phyloP scores from a whole-genome alignment of 106 monocot genomes.

The Dendrobium officinale region DNA sequence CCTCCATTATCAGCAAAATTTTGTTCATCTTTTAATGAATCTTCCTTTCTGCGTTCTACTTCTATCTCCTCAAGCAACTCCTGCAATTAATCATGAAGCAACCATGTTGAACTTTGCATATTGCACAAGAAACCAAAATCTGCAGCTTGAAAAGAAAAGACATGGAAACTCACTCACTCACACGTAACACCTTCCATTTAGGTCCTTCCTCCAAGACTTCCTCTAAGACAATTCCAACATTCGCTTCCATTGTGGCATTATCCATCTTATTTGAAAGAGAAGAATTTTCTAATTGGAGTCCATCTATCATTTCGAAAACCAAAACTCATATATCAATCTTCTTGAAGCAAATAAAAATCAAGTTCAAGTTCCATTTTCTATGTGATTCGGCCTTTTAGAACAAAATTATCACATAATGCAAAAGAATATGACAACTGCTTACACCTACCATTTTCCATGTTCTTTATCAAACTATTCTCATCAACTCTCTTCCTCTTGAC shows the following conservation, averaged over 20 bases:
- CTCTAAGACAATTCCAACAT: slow-evolving; percentile 45
- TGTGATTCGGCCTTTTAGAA: neutral
- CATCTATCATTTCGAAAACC: neutral
- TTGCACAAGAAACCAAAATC: slow-evolving; percentile 5
- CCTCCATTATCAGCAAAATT: slow-evolving; percentile 10
- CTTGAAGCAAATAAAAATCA: neutral
- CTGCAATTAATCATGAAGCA: slow-evolving; percentile 25
- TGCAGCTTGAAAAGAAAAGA: slow-evolving; percentile 2
- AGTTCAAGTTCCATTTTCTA: neutral
- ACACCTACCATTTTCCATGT: slow-evolving; percentile 38
- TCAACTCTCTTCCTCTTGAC: slow-evolving; percentile 55
- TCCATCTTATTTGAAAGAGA: slow-evolving; percentile 12
- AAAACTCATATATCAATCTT: neutral
- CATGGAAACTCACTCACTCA: slow-evolving; percentile 66
- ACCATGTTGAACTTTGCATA: neutral
- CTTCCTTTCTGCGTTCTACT: slow-evolving; percentile 50
- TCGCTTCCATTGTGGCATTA: slow-evolving; percentile 8
- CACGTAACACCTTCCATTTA: slow-evolving; percentile 98
- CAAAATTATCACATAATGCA: neutral
- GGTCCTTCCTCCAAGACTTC: slow-evolving; percentile 94
- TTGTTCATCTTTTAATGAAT: slow-evolving; percentile 18
- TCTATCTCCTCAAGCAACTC: slow-evolving; percentile 90
- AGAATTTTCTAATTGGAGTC: slow-evolving; percentile 26
- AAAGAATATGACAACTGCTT: neutral
- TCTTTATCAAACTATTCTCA: slow-evolving; percentile 24